Conservation (phyloP, 495 filamentous ascomycete genomes). For the Talaromyces trachyspermus region DNA sequence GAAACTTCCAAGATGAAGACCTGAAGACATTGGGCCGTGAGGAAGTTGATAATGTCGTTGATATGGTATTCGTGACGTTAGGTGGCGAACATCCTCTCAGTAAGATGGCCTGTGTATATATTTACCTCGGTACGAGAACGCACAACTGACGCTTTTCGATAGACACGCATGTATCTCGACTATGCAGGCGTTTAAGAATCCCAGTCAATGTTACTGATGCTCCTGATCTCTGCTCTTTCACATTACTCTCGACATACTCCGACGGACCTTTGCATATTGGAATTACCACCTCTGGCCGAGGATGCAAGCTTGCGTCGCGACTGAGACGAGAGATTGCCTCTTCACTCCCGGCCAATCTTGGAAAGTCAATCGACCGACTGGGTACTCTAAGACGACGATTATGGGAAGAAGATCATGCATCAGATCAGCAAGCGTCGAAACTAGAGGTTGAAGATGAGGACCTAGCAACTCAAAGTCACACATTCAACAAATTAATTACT, state of each 20-base stretch:
- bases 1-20: slow-evolving; percentile 66
- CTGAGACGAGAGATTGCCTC: slow-evolving; percentile 82
- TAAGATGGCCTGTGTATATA: slow-evolving; percentile 19
- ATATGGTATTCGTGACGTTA: slow-evolving; percentile 84
- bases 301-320: slow-evolving; percentile 89
- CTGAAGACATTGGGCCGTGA: slow-evolving; percentile 67
- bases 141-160: slow-evolving; percentile 2
- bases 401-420: slow-evolving; percentile 68
- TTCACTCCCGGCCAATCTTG: slow-evolving; percentile 71
- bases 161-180: slow-evolving; percentile 62
- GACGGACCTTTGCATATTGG: slow-evolving; percentile 93
- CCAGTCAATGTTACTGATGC: slow-evolving; percentile 90
- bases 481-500: slow-evolving; percentile 74
- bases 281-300: slow-evolving; percentile 90
- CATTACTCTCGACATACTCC: slow-evolving; percentile 75
- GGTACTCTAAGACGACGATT: slow-evolving; percentile 70
- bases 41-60: slow-evolving; percentile 73
- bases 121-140: neutral
- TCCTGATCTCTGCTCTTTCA: slow-evolving; percentile 82
- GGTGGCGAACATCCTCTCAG: slow-evolving; percentile 45
- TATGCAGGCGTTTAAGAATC: slow-evolving; percentile 74
- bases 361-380: slow-evolving; percentile 68
- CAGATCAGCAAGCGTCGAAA: slow-evolving; percentile 34
- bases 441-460: slow-evolving; percentile 71
- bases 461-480: slow-evolving; percentile 69